A percentile compares a stretch with the other conserved stretches of the same genome.
Conservation (phyloP, 2,329 filamentous ascomycete genomes). For the Penicillium crustosum region DNA sequence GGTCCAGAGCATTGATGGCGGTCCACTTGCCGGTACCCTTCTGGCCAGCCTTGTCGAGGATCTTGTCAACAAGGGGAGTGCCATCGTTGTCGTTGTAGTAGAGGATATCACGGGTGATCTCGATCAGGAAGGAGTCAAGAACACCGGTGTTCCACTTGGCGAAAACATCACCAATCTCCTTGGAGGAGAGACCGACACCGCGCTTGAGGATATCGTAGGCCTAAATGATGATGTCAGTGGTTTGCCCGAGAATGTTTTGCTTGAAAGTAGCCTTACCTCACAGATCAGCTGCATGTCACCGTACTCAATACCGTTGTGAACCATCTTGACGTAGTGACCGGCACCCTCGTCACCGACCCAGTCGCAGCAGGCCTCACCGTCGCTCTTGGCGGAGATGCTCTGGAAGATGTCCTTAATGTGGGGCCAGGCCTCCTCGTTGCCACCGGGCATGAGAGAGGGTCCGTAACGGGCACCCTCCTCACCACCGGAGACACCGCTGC, state of each 20-base stretch:
- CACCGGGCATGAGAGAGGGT: constrained; percentile 97
- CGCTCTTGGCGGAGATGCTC: constrained; percentile 94
- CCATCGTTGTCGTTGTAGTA: constrained; percentile 97
- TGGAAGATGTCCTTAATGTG: constrained; percentile 99
- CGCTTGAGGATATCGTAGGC: constrained; percentile 99
- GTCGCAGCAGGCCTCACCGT: constrained; percentile 96
- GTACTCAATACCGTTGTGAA: constrained; percentile 99
- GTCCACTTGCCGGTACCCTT: constrained; percentile 99
- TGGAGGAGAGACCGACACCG: constrained; percentile 80
- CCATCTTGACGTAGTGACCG: constrained; percentile 99
- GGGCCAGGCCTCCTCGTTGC: constrained; percentile 96
- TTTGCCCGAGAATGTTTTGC: background rate
- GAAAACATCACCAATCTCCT: constrained; percentile 95
- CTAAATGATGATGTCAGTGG: constrained; percentile 48
- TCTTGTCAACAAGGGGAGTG: constrained; percentile 92
- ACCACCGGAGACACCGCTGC: constrained; percentile 95
- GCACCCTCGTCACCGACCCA: constrained; percentile 99
- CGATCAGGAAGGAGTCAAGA: constrained; percentile 97
- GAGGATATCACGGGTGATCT: constrained; percentile 98
- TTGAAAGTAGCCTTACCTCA: constrained; percentile 64
- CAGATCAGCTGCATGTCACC: constrained; percentile 99
- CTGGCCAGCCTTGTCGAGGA: constrained; percentile 96
- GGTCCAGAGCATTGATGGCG: constrained; percentile 96
- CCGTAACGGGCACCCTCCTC: constrained; percentile 99
- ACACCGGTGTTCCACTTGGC: constrained; percentile 98